Conservation (phyloP, 1,284 basidiomycete genomes). For the Pseudozyma flocculosa region DNA sequence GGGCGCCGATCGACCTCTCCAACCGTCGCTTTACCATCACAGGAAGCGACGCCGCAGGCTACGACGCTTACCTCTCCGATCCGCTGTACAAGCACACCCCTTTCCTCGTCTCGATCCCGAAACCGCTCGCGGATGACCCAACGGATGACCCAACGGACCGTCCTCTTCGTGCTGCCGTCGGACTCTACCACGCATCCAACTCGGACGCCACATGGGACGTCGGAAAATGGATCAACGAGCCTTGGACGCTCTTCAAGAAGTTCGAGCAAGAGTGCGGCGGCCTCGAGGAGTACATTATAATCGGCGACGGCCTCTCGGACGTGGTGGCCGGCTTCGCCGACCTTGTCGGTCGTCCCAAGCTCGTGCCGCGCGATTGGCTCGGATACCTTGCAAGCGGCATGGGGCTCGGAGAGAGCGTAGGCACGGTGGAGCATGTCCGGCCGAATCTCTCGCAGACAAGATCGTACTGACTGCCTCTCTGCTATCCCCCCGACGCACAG, state of each 20-base stretch:
- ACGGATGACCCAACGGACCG: no score
- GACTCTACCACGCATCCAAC: constrained; percentile 59
- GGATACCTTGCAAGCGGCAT: constrained; percentile 60
- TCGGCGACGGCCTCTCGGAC: constrained; percentile 56
- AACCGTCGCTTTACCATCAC: constrained; percentile 56
- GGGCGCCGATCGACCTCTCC: constrained; percentile 59
- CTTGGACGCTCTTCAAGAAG: constrained; percentile 60
- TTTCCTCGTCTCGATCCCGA: constrained; percentile 58
- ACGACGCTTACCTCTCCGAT: constrained; percentile 60
- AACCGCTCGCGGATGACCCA: no score
- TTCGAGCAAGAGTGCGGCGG: constrained; percentile 60
- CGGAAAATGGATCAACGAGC: constrained; percentile 59
- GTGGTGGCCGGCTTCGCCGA: constrained; percentile 55
- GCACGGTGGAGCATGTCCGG: not conserved
- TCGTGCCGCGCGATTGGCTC: constrained; percentile 60
- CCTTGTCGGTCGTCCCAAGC: constrained; percentile 57
- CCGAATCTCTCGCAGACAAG: no score
- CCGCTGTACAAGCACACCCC: constrained; percentile 62
- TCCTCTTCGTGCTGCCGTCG: constrained; percentile 53
- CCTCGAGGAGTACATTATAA: constrained; percentile 59
- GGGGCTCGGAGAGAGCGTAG: constrained; percentile 58
- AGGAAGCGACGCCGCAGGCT: constrained; percentile 59
- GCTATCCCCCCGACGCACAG: not conserved
- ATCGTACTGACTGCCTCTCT: no score
- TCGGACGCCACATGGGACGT: constrained; percentile 60